Percentiles rank a stretch among this genome's conserved stretches.
phyloP scores from a whole-genome alignment of 768 basidiomycete genomes.

The Pleurotus sapidus region DNA sequence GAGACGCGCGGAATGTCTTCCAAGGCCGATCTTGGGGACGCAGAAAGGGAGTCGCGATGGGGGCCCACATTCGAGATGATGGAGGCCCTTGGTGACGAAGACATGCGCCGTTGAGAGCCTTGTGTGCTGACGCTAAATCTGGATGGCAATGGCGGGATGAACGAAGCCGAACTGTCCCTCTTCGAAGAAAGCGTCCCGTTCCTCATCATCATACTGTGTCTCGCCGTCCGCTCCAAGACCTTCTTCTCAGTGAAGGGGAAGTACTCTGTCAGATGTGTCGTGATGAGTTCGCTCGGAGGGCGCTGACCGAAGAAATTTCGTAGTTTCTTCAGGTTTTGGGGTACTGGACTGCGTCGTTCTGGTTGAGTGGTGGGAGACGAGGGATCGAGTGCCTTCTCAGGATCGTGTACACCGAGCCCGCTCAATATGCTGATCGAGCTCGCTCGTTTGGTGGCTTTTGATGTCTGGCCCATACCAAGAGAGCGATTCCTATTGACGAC shows the following conservation, averaged over 20 bases:
- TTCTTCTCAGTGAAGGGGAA: slow-evolving; percentile 95
- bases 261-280: slow-evolving; percentile 89
- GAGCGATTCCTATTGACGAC: slow-evolving; percentile 32
- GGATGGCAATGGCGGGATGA: slow-evolving; percentile 44
- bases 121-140: slow-evolving; percentile 65
- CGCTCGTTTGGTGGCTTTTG: slow-evolving; percentile 79
- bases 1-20: slow-evolving; percentile 72
- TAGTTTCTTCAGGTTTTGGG: slow-evolving; percentile 50
- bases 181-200: slow-evolving; percentile 30
- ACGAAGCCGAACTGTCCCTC: slow-evolving; percentile 52
- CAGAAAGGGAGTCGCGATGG: slow-evolving; percentile 30
- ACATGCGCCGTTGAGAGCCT: slow-evolving; percentile 39
- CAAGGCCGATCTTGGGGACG: slow-evolving; percentile 13
- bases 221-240: slow-evolving; percentile 81
- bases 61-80: slow-evolving; percentile 36
- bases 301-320: slow-evolving; percentile 98
- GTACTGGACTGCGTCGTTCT: slow-evolving; percentile 21
- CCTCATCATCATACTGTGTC: slow-evolving; percentile 84
- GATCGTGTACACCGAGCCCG: slow-evolving; percentile 85
- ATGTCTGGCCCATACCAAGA: slow-evolving; percentile 18
- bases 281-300: slow-evolving; percentile 96
- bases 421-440: slow-evolving; percentile 94
- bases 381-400: slow-evolving; percentile 63
- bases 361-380: slow-evolving; percentile 39
- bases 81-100: slow-evolving; percentile 45